Evolutionary conservation across 768 basidiomycete species (phyloP), one percentile per base, ranked within the genome.

Genomic region (Boletus barrowsii): DNA sequence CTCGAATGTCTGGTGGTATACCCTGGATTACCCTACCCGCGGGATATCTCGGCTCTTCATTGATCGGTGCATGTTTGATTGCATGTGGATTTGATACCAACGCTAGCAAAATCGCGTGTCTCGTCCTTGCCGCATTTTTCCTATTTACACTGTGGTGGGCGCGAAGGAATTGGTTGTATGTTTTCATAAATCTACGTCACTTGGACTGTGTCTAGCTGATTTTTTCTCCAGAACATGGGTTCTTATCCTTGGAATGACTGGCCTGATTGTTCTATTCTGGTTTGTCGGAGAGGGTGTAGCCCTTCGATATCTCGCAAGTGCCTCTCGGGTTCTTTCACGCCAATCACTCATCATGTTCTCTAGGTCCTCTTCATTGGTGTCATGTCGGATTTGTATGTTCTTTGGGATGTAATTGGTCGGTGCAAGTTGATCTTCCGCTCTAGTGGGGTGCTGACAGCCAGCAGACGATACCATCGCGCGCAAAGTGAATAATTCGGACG

Each of bases 111-210:
- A 64, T 93, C 42, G 93, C 91, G 1, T 83, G 83, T 20, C 69
- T 96, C 20, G 84, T 86, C 10, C 77, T 96, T 47, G 93, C 85
- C 10, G 88, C 69, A n/a, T 90, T 93, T 71, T 95, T 94, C 73
- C 59, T 95, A 32, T 77, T 94, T 61, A 93, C 91, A 1, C 77
- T 94, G 4, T 96, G 91, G 90, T 91, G 90, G 89, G 88, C 89
- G 9, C 76, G 87, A 46, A 77, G 75, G 58, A 89, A 88, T 64
- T 79, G 82, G 76, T 60, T 95, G 87, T 90, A 59, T 62, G 85
- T 72, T 11, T 24, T 41, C 37, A 26, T 18, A 10, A 5, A 6
- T 32, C 32, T 11, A n/a, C 10, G 3, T n/a, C 33, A n/a, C 13
- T 11, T 36, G 35, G 33, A 35, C 35, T 20, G 5, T 18, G 36